A percentile compares a stretch with the other conserved stretches of the same genome.
Evolutionary conservation across 1,284 basidiomycete genomes (phyloP).

Genomic region (Thelephora terrestris): DNA sequence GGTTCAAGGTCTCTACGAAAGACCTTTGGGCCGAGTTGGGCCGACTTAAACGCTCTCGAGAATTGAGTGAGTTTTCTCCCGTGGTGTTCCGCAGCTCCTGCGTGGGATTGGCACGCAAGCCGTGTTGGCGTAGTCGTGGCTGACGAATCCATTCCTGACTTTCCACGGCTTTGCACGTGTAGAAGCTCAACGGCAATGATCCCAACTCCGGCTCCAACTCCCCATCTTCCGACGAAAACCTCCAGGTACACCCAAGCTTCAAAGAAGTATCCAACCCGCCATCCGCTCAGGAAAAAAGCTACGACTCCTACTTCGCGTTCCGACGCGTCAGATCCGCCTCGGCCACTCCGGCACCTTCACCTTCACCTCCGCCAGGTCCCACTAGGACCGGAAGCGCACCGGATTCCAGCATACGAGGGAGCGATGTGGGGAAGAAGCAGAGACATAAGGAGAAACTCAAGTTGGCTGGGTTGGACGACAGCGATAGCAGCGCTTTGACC

Average conservation of each 20-base stretch:
- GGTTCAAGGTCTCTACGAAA: conserved; percentile 45
- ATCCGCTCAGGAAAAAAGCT: conserved; percentile 40
- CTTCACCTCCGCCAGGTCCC: conserved; percentile 13
- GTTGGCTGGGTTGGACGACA: conserved; percentile 63
- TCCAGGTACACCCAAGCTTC: conserved; percentile 59
- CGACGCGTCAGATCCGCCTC: conserved; percentile 50
- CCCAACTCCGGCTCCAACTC: conserved; percentile 40
- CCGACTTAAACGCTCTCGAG: conserved; percentile 67
- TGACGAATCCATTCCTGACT: too few species aligned
- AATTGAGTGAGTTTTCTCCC: conserved; percentile 45
- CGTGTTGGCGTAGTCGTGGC: conserved; percentile 13
- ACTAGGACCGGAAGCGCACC: neutral
- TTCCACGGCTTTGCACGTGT: conserved; percentile 37
- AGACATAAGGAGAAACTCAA: conserved; percentile 20
- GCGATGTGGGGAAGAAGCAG: conserved; percentile 24
- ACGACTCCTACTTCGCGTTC: conserved; percentile 46
- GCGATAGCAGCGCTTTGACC: conserved; percentile 70
- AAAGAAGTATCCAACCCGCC: conserved; percentile 56
- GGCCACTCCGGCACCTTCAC: conserved; percentile 42
- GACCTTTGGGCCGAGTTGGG: conserved; percentile 69
- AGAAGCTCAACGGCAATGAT: conserved; percentile 40
- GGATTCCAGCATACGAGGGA: conserved; percentile 16
- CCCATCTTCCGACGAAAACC: conserved; percentile 56
- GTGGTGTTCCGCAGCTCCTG: conserved; percentile 8
- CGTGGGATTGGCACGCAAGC: too few species aligned